Conservation (phyloP, 2,329 filamentous ascomycete species). For the Cladorrhinum sp. region DNA sequence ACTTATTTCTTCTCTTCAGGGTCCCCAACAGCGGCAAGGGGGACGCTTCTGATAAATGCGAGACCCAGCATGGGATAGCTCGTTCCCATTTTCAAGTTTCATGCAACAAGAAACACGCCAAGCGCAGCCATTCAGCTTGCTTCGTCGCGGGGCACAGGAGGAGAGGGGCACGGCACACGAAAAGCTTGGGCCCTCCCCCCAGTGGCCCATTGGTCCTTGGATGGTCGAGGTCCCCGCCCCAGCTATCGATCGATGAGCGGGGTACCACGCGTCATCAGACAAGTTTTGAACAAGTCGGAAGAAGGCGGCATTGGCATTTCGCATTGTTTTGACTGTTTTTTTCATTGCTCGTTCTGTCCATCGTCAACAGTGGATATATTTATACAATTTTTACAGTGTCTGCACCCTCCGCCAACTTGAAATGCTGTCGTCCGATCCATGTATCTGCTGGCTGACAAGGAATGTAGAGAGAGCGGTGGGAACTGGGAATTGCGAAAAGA, state of each 20-base stretch:
- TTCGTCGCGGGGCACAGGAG: conserved; percentile 20
- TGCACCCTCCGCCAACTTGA: too few relatives aligned
- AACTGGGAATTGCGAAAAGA: too few relatives aligned
- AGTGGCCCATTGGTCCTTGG: too few relatives aligned
- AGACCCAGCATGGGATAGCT: conserved; percentile 3
- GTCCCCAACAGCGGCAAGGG: background rate
- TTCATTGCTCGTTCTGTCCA: too few relatives aligned
- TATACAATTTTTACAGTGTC: too few relatives aligned
- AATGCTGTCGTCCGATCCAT: too few relatives aligned
- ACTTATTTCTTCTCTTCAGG: background rate
- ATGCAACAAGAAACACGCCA: conserved; percentile 18
- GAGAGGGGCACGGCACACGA: conserved; percentile 11
- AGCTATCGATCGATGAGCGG: background rate
- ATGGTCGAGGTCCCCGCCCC: background rate
- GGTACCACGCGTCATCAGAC: background rate
- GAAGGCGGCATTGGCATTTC: background rate
- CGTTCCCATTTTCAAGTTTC: conserved; percentile 13
- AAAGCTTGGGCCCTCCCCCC: background rate
- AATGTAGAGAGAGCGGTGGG: background rate
- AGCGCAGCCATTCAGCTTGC: conserved; percentile 23
- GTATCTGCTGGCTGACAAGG: background rate
- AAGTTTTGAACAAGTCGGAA: background rate
- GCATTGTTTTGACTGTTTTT: background rate
- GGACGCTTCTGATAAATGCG: conserved; percentile 3
- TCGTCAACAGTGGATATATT: too few relatives aligned